A percentile compares a stretch with the other conserved stretches of the same genome.
phyloP scores from a whole-genome alignment of 1,139 yeast genomes.

The Groenewaldozyma auringiensis region DNA sequence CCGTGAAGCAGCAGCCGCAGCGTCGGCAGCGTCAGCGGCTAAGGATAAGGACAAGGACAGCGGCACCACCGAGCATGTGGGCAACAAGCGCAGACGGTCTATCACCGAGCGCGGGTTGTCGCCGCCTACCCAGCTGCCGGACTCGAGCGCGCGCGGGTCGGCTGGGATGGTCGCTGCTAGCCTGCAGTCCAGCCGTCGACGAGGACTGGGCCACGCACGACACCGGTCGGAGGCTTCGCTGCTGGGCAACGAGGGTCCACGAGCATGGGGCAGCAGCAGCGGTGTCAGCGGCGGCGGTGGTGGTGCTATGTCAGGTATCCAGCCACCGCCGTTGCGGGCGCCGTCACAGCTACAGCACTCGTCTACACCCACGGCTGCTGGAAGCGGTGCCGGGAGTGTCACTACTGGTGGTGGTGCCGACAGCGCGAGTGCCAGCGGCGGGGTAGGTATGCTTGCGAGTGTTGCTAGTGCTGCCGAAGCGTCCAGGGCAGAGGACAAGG shows the following conservation, averaged over 20 bases:
- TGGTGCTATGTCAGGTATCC: not conserved
- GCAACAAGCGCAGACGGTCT: slow-evolving; percentile 16
- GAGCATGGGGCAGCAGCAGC: not conserved
- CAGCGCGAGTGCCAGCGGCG: not conserved
- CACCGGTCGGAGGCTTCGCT: slow-evolving; percentile 27
- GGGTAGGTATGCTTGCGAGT: not conserved
- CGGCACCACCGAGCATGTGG: slow-evolving; percentile 3
- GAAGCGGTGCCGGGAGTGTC: not conserved
- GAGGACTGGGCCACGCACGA: slow-evolving; percentile 25
- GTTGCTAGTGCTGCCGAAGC: slow-evolving; percentile 1
- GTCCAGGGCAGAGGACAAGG: not conserved
- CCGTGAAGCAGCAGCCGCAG: slow-evolving; percentile 4
- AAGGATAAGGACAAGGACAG: not conserved
- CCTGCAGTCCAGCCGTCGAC: slow-evolving; percentile 20
- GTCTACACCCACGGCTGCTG: not conserved
- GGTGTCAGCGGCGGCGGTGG: no score
- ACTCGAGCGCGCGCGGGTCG: slow-evolving; percentile 3
- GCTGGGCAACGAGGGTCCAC: not conserved
- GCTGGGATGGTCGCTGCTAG: slow-evolving; percentile 17
- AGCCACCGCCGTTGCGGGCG: not conserved
- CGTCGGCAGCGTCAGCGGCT: slow-evolving; percentile 7
- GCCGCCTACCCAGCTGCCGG: slow-evolving; percentile 7
- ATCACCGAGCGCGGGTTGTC: slow-evolving; percentile 18
- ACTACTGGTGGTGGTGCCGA: not conserved
- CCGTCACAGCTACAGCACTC: not conserved